These are phyloP conservation scores for Eugenia klotzschiana DNA, from an alignment of 441 rosid species.

Conservation along the genomic window DNA sequence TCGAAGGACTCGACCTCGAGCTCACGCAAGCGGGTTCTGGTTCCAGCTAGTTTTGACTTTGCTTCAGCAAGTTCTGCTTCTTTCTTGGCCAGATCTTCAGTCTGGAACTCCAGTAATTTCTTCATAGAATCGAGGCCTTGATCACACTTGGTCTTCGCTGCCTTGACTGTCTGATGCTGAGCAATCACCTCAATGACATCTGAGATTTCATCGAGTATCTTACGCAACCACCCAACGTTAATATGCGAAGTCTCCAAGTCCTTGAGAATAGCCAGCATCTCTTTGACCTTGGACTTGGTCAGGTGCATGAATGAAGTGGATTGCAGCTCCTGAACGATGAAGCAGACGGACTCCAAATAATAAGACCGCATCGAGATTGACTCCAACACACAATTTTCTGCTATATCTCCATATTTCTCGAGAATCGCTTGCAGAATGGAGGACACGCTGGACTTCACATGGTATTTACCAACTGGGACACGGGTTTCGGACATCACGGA, in stretches of 20 bases:
- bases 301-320: slow-evolving; percentile 26
- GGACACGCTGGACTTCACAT: slow-evolving; percentile 30
- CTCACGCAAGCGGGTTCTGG: slow-evolving; percentile 15
- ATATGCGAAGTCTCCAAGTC: slow-evolving; percentile 59
- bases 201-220: slow-evolving; percentile 30
- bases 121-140: slow-evolving; percentile 16
- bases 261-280: slow-evolving; percentile 48
- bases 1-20: slow-evolving; percentile 17
- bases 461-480: slow-evolving; percentile 49
- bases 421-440: slow-evolving; percentile 32
- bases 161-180: slow-evolving; percentile 17
- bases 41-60: slow-evolving; percentile 12
- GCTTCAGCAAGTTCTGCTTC: slow-evolving; percentile 20
- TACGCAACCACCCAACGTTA: slow-evolving; percentile 42
- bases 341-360: slow-evolving; percentile 60
- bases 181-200: slow-evolving; percentile 29
- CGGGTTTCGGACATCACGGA: slow-evolving; percentile 47
- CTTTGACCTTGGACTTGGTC: slow-evolving; percentile 40
- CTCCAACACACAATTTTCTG: slow-evolving; percentile 38
- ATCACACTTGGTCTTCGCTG: slow-evolving; percentile 25
- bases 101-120: slow-evolving; percentile 28
- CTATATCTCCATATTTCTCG: slow-evolving; percentile 56
- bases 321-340: slow-evolving; percentile 55
- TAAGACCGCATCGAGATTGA: slow-evolving; percentile 46
- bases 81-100: slow-evolving; percentile 21